Evolutionary conservation across 495 filamentous ascomycete species (phyloP), one percentile per base, ranked within the genome.

Genomic region (Coniosporium apollinis): DNA sequence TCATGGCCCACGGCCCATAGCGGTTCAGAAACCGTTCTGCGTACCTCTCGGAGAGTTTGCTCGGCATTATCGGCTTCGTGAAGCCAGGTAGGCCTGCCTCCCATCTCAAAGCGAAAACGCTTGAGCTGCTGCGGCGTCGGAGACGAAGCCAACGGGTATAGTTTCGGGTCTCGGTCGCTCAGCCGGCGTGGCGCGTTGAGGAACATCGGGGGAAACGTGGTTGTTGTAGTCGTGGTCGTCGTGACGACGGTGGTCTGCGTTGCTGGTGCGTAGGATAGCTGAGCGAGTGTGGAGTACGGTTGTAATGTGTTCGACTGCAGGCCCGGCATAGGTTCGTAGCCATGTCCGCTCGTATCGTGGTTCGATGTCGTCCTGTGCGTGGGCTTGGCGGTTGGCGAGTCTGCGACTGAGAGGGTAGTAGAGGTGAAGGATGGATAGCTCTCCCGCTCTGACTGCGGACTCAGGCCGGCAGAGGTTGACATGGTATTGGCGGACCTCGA

Each of bases 191-290:
- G 80, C 29, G 79, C 72, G 38, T 71, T 74, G 45, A 94, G 69
- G 32, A 79, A 54, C 9, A 96, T 57, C 13, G 85, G 87, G 10
- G 89, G 86, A 40, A 89, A 87, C 4, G 73, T 74, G 22, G 82
- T 77, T 15, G 89, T 94, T 0, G 87, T 94, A 1, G 83, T 93
- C 0, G 86, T 96, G 0, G 87, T 96, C 0, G 89, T 94, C 3
- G 86, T 96, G 41, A 94, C 75, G 6, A 82, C 72, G 1, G 77
- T 82, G 15, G 76, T 80, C 49, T 74, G 67, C 16, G 78, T 82
- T 11, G 78, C 70, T 19, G 77, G 77, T 37, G 70, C 75, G 50
- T 74, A 77, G 10, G 74, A 76, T 37, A 83, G 69, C 46, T 77
- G 72, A 8, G 67, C 78, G 36, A 80, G 47, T 24, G 59, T 64